Percentiles rank a stretch among this genome's conserved stretches.
Evolutionary conservation across 495 filamentous ascomycete species (phyloP).

Genomic region (Schizothecium vesticola): DNA sequence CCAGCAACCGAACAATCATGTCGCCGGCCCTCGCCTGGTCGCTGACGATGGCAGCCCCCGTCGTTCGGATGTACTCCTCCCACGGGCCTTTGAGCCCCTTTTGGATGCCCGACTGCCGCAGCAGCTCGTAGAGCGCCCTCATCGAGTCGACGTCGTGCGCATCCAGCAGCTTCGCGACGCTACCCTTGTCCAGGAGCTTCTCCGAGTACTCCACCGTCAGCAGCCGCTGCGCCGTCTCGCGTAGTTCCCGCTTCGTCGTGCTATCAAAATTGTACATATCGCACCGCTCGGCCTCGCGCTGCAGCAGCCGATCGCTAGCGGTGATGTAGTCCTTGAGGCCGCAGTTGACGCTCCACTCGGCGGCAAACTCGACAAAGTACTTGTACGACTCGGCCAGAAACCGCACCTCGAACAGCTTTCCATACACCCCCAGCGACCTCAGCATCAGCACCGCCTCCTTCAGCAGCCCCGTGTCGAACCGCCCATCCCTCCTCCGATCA

Average conservation of each 20-base stretch:
- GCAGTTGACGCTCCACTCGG: constrained; percentile 48
- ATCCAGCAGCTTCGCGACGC: constrained; percentile 63
- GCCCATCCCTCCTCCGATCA: constrained; percentile 54
- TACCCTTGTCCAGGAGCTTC: constrained; percentile 55
- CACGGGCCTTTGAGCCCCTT: constrained; percentile 64
- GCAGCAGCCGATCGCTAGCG: constrained; percentile 59
- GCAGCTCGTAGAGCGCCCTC: constrained; percentile 68
- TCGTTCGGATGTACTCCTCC: constrained; percentile 66
- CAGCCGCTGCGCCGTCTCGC: constrained; percentile 60
- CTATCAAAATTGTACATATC: constrained; percentile 73
- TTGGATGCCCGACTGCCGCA: constrained; percentile 60
- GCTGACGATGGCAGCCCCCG: constrained; percentile 73
- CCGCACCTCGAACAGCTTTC: constrained; percentile 66
- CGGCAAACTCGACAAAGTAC: constrained; percentile 62
- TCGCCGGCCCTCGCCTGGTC: constrained; percentile 70
- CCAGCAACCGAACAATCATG: constrained; percentile 81
- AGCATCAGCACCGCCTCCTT: constrained; percentile 72
- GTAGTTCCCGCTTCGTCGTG: constrained; percentile 71
- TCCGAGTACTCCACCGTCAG: constrained; percentile 58
- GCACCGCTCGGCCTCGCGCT: constrained; percentile 65
- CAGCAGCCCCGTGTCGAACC: constrained; percentile 53
- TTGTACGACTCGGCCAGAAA: constrained; percentile 61
- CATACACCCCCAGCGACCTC: constrained; percentile 74
- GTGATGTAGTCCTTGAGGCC: constrained; percentile 67
- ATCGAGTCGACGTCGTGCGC: constrained; percentile 60